Percentiles rank a stretch among this genome's conserved stretches.
Evolutionary conservation across 768 basidiomycete genomes (phyloP).

Genomic region (Phylloporus sp.): DNA sequence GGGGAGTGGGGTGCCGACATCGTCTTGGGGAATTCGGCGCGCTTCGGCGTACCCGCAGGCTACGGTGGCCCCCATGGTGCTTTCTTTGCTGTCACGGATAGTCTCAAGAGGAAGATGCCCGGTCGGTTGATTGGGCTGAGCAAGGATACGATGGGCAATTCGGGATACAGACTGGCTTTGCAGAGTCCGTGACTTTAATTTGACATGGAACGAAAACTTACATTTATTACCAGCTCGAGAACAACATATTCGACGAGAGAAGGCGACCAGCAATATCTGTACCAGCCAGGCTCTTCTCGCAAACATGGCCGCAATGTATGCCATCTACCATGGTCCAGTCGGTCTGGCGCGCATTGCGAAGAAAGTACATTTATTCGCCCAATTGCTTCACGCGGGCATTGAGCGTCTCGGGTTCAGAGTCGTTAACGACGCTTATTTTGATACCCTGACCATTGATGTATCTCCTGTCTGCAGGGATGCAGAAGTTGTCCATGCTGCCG

Average conservation of each 20-base stretch:
- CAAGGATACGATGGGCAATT: conserved; percentile 76
- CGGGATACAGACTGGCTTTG: conserved; percentile 87
- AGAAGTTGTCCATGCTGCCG: conserved; percentile 61
- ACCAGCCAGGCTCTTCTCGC: conserved; percentile 96
- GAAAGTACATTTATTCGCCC: conserved; percentile 87
- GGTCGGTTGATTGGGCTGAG: conserved; percentile 91
- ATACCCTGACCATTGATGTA: conserved; percentile 80
- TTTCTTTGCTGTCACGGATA: conserved; percentile 92
- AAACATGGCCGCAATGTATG: conserved; percentile 99
- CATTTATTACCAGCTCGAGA: conserved; percentile 63
- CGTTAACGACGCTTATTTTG: conserved; percentile 77
- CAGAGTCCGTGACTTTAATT: conserved; percentile 63
- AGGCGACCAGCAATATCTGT: conserved; percentile 98
- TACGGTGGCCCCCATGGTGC: conserved; percentile 97
- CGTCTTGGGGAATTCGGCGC: conserved; percentile 89
- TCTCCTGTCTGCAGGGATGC: conserved; percentile 52
- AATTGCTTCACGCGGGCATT: conserved; percentile 63
- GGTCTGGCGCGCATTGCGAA: conserved; percentile 81
- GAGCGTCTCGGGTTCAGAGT: conserved; percentile 71
- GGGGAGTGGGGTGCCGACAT: conserved; percentile 99
- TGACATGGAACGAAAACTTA: conserved; percentile 8
- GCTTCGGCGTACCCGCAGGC: conserved; percentile 96
- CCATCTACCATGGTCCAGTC: conserved; percentile 90
- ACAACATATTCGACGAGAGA: conserved; percentile 96
- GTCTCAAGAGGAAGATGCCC: conserved; percentile 97